phyloP scores from a whole-genome alignment of 1,139 yeast genomes.

The Pichia terricola region DNA sequence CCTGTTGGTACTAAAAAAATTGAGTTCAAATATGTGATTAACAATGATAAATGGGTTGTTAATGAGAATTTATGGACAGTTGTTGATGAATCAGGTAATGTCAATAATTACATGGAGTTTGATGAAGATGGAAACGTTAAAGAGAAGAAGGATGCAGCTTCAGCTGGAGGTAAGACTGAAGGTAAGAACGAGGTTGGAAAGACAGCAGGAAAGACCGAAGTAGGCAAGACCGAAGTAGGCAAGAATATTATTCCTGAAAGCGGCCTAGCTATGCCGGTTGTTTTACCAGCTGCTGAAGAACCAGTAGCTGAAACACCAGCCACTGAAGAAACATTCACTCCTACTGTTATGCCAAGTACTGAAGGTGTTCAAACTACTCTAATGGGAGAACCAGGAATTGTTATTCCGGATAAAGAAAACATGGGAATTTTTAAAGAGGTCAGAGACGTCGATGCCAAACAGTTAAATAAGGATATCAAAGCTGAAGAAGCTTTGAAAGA shows the following conservation, averaged over 20 bases:
- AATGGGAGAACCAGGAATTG: slow-evolving; percentile 54
- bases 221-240: slow-evolving; percentile 14
- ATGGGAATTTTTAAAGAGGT: slow-evolving; percentile 43
- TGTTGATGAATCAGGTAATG: slow-evolving; percentile 45
- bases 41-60: slow-evolving; percentile 53
- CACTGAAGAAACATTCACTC: slow-evolving; percentile 21
- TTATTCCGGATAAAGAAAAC: slow-evolving; percentile 36
- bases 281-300: background rate
- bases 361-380: slow-evolving; percentile 35
- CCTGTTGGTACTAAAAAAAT: slow-evolving; percentile 28
- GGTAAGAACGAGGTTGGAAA: slow-evolving; percentile 14
- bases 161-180: slow-evolving; percentile 15
- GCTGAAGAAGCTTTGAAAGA: slow-evolving; percentile 3
- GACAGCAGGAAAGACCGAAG: slow-evolving; percentile 4
- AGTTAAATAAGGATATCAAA: slow-evolving; percentile 30
- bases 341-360: slow-evolving; percentile 49
- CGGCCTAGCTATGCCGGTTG: slow-evolving; percentile 18
- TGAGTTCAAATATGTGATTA: slow-evolving; percentile 64
- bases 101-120: slow-evolving; percentile 47
- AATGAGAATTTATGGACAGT: slow-evolving; percentile 36
- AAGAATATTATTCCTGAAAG: slow-evolving; percentile 47
- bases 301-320: slow-evolving; percentile 12
- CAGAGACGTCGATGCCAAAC: slow-evolving; percentile 38
- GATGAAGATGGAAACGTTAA: slow-evolving; percentile 20
- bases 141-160: slow-evolving; percentile 14